Base-by-base conservation (phyloP, 768 basidiomycete species). In the Neoboletus brunneissimus region DNA sequence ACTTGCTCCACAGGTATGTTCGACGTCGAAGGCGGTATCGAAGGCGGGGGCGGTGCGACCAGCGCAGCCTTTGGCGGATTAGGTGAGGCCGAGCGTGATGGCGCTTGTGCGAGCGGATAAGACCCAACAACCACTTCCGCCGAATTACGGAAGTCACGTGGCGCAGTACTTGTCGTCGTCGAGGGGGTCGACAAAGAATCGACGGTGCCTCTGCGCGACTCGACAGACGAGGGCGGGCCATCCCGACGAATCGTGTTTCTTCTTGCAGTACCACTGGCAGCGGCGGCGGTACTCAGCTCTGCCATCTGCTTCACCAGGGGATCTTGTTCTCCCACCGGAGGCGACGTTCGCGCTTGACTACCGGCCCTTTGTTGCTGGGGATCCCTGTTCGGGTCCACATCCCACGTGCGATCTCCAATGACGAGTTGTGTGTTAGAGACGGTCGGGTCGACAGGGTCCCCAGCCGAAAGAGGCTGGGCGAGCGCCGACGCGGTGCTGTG, bases 51-150 rank as follows among this genome's bases (percentile, higher is more conserved):
- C 8, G 89, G 85, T 46, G 85, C 81, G 82, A 89, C 91, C 67
- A 94, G 83, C 9, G 79, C 88, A 2, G 89, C 83, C n/a, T 78
- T 85, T 5, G 88, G 88, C 5, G 77, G 75, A 67, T 83, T 86
- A 2, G 93, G 92, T 1, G 93, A 91, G 4, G 81, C 63, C 0
- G 94, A 81, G 31, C 91, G 84, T 6, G 91, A 91, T 0, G 77
- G 67, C 3, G 54, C 5, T 5, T 63, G 66, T 0, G 76, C 63
- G 10, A 81, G 76, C 0, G 92, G 93, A 60, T 89, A 88, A 0
- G 78, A 70, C 18, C 91, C 92, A n/a, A 94, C 89, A 31, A 94
- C 80, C 40, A 84, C 61, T 55, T 94, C 86, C 0, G 89, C 92
- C 20, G 85, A 86, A 52, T 83, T 83, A 48, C 85, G 80, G 64